Percentiles rank a stretch among this genome's conserved stretches.
Evolutionary conservation across 1,139 yeast species (phyloP).

Genomic region (Pichia terricola): DNA sequence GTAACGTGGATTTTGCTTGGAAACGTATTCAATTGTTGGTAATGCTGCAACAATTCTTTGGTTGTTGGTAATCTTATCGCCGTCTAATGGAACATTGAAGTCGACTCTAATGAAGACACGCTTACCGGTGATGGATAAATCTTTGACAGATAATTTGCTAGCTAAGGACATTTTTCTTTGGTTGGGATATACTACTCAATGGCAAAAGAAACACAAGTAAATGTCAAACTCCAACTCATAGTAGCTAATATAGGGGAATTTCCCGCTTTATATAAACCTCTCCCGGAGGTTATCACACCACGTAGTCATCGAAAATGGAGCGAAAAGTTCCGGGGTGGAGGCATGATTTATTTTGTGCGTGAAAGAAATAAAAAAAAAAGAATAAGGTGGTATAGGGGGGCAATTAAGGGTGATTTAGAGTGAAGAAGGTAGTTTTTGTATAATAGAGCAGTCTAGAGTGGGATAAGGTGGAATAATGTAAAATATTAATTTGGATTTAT

Average conservation of each 20-base stretch:
- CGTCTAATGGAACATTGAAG: conserved; percentile 95
- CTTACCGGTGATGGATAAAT: conserved; percentile 62
- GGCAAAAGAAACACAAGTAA: not conserved
- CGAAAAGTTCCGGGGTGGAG: too few species aligned
- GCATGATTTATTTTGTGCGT: too few species aligned
- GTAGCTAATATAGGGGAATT: not conserved
- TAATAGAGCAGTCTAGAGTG: too few species aligned
- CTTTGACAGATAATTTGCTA: conserved; percentile 83
- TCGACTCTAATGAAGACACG: conserved; percentile 13
- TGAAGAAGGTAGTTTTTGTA: too few species aligned
- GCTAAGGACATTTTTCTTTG: conserved; percentile 63
- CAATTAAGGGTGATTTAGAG: too few species aligned
- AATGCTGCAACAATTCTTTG: conserved; percentile 97
- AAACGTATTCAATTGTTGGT: conserved; percentile 90
- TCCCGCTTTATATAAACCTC: not conserved
- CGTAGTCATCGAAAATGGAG: not conserved
- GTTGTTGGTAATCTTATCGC: conserved; percentile 92
- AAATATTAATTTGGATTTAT: too few species aligned
- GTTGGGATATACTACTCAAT: not conserved
- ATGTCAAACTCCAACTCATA: not conserved
- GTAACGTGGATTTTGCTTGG: conserved; percentile 82
- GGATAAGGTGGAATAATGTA: too few species aligned
- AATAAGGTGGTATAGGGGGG: too few species aligned
- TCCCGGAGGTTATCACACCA: not conserved
- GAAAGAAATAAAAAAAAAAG: too few species aligned